Base-by-base conservation (phyloP, 805 yeast species). In the Saccharomycopsis babjevae region DNA sequence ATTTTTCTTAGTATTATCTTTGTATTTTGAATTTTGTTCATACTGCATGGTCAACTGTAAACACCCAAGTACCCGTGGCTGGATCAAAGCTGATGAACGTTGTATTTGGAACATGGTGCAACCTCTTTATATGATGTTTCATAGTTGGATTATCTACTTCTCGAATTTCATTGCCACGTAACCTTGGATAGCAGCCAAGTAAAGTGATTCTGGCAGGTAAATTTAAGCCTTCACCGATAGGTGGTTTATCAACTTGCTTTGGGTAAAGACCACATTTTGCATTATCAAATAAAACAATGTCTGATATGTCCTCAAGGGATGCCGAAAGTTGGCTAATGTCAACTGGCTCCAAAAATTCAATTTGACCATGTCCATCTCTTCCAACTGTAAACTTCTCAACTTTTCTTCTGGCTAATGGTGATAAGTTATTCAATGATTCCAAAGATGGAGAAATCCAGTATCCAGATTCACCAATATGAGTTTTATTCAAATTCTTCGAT, bases 381-480 rank as follows among this genome's bases (percentile, higher is more conserved):
- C 98, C 99, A 62, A 94, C 83, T 16, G 80, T 80, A 70, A 92
- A 84, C 59, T 83, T 77, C 18, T 77, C 67, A 28, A 94, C 86
- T 5, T 79, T 68, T 60, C 86, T 83, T 57, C 90, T 78, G 63
- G 89, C 86, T 10, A 83, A 73, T 43, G 88, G 76, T 0, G 89
- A 71, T 79, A 82, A 77, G 18, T 77, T 72, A 60, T 80, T 78
- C 58, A 94, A 74, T 57, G 84, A 84, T 5, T 83, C 80, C 43
- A 86, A 68, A 1, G 90, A 77, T 18, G 99, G 99, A 5, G 88
- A 82, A 59, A 85, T 86, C 89, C 94, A 94, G 73, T 92, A 94
- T 5, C 92, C 97, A 57, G 87, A 82, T 15, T 83, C 84, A 58
- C 86, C 82, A 34, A 77, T 57, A 69, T 50, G 18, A 18, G 62